Percentiles rank a stretch among this genome's conserved stretches.
These are phyloP conservation scores for Ogataea kodamae DNA, from an alignment of 805 yeast species.

Conservation along the genomic window DNA sequence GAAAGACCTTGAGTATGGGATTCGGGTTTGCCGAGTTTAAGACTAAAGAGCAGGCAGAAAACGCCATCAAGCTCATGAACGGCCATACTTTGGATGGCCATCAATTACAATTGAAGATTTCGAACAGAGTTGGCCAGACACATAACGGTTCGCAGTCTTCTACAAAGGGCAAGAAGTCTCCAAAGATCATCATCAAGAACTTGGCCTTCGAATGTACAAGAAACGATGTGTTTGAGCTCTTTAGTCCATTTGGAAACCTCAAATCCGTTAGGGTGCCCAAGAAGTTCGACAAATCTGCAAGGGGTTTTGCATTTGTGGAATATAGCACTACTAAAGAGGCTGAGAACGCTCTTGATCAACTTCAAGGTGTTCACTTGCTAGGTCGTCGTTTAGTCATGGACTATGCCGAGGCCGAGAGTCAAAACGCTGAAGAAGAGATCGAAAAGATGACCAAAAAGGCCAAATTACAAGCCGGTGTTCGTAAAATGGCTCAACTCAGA, in stretches of 20 bases:
- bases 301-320: constrained; percentile 98
- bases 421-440: constrained; percentile 85
- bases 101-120: constrained; percentile 80
- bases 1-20: constrained; percentile 85
- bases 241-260: constrained; percentile 91
- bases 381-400: constrained; percentile 95
- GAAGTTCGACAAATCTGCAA: constrained; percentile 90
- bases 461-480: constrained; percentile 71
- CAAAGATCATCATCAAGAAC: constrained; percentile 90
- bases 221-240: constrained; percentile 86
- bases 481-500: constrained; percentile 65
- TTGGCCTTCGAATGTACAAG: constrained; percentile 95
- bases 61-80: constrained; percentile 70
- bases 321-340: constrained; percentile 86
- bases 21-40: constrained; percentile 93
- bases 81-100: constrained; percentile 85
- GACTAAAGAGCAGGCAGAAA: constrained; percentile 71
- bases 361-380: constrained; percentile 92
- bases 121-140: constrained; percentile 64
- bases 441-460: constrained; percentile 87
- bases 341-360: constrained; percentile 86
- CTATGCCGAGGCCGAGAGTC: constrained; percentile 80
- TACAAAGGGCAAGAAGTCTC: constrained; percentile 43
- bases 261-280: constrained; percentile 94
- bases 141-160: constrained; percentile 28